Base-by-base conservation (phyloP, 768 basidiomycete species). In the Termitomyces sp. region DNA sequence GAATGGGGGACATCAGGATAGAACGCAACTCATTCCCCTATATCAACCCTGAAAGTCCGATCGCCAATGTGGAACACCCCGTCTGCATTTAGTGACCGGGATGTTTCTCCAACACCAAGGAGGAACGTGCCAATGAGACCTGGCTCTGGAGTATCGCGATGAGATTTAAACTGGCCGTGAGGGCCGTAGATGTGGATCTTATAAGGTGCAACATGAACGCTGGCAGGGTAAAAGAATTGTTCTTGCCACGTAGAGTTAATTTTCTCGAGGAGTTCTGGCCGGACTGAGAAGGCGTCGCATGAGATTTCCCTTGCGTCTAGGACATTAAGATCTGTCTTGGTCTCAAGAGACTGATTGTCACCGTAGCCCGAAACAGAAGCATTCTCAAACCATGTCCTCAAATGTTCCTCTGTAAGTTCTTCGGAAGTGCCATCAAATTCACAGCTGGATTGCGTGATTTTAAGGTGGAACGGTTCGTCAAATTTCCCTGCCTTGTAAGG, bases 131-230 rank as follows among this genome's bases (percentile, higher is more conserved):
- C 73, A 29, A 75, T 64, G 8, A 73, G 66, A 36, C 48, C 65
- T 3, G 55, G 63, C 48, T 71, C 62, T 0, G 69, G 72, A 0
- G 71, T 73, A 60, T 74, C 72, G 17, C 68, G 69, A 55, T 73
- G 73, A 5, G 60, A 10, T 48, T 66, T 63, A 63, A 74, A 73
- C 49, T 69, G 66, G 9, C 69, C 73, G 4, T 61, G 67, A 0
- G 70, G 69, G 0, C 71, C 72, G 51, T 73, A 72, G 0, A 74
- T 37, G 49, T 73, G 68, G n/a, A 74, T 72, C 62, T 74, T 73
- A 66, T 75, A 74, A 3, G 71, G 70, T 46, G 68, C 66, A 25
- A 67, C 70, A 53, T 68, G 68, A 25, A 75, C 68, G 1, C 60
- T n/a, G 3, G 60, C 40, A 7, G 69, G 66, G 20, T 63, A 54